phyloP scores from a whole-genome alignment of 2,329 filamentous ascomycete genomes.

The Ceratocystis cubensis region DNA sequence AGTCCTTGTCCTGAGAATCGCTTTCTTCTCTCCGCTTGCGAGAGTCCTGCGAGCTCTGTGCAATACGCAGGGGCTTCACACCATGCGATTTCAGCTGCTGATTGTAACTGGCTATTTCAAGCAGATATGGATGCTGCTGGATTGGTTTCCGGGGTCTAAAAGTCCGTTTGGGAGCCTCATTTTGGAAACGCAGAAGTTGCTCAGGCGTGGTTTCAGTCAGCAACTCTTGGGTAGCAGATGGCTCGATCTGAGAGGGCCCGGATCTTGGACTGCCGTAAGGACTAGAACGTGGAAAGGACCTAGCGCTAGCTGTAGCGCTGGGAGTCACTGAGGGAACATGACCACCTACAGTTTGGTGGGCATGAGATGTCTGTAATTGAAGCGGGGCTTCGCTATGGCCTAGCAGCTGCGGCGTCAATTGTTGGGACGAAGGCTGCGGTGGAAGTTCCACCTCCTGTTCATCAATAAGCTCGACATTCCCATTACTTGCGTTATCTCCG shows the following conservation, averaged over 20 bases:
- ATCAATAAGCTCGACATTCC: neutral
- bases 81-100: conserved; percentile 42
- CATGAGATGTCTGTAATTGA: neutral
- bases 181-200: conserved; percentile 8
- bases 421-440: neutral
- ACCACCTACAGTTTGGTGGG: neutral
- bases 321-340: neutral
- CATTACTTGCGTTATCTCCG: neutral
- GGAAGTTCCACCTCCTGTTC: neutral
- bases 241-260: neutral
- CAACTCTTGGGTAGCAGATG: neutral
- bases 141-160: conserved; percentile 49
- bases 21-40: conserved; percentile 29
- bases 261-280: neutral
- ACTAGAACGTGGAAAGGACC: neutral
- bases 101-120: conserved; percentile 44
- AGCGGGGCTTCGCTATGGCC: neutral
- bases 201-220: conserved; percentile 7
- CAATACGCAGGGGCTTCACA: conserved; percentile 39
- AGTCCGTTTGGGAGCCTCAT: conserved; percentile 29
- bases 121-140: conserved; percentile 46
- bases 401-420: neutral
- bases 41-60: conserved; percentile 27
- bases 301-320: neutral
- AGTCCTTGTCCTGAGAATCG: conserved; percentile 39